Evolutionary conservation across 306 rosid species (phyloP).

Genomic region (Corylus americana): DNA sequence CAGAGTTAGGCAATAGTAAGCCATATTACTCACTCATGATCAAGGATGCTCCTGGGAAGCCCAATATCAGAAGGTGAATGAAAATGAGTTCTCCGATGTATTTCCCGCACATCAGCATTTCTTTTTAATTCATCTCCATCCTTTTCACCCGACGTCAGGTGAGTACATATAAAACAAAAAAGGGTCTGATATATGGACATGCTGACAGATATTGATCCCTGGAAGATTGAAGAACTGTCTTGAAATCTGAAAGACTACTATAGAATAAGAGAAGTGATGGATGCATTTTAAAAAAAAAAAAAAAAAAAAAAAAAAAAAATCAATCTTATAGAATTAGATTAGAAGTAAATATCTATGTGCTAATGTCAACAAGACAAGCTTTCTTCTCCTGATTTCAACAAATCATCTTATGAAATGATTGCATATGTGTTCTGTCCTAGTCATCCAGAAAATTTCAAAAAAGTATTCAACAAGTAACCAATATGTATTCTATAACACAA

Average conservation of each 20-base stretch:
- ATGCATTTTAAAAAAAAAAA: not conserved
- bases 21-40: conserved; percentile 77
- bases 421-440: not conserved
- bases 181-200: conserved; percentile 89
- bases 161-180: conserved; percentile 90
- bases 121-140: conserved; percentile 74
- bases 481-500: not conserved
- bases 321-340: conserved; percentile 5
- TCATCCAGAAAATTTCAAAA: not conserved
- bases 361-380: conserved; percentile 1
- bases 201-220: conserved; percentile 93
- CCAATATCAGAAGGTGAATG: conserved; percentile 55
- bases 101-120: conserved; percentile 77
- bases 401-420: not conserved
- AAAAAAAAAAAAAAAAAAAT: not conserved
- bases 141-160: conserved; percentile 86
- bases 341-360: conserved; percentile 12
- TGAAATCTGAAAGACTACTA: conserved; percentile 18
- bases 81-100: conserved; percentile 73
- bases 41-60: conserved; percentile 59
- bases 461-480: not conserved
- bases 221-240: conserved; percentile 35
- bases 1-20: not conserved
- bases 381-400: not conserved
- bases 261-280: not conserved